phyloP scores from a whole-genome alignment of 1,139 yeast genomes.

The Meyerozyma elateridarum region DNA sequence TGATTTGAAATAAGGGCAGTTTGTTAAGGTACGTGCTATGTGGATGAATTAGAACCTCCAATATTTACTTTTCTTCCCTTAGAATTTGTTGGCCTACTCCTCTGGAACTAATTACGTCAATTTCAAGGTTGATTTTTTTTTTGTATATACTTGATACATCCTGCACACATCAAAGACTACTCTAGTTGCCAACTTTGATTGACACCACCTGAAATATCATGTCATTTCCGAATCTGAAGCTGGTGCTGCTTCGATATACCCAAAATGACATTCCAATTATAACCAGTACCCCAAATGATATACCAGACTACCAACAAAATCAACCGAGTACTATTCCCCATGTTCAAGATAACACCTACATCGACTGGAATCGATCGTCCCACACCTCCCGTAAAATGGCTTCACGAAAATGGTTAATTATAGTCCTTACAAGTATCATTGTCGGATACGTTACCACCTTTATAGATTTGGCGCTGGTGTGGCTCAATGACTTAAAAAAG shows the following conservation, averaged over 20 bases:
- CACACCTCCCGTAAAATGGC: slow-evolving; percentile 1
- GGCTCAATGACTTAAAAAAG: slow-evolving; percentile 59
- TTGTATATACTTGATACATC: no score
- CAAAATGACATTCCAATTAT: background rate
- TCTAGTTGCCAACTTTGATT: no score
- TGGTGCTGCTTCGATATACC: slow-evolving; percentile 2
- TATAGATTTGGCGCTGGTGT: slow-evolving; percentile 56
- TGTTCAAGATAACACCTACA: slow-evolving; percentile 1
- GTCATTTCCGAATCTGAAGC: background rate
- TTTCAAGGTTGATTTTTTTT: no score
- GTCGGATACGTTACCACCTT: slow-evolving; percentile 58
- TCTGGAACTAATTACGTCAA: no score
- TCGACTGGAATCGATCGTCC: slow-evolving; percentile 3
- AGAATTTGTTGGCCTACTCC: no score
- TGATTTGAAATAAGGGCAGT: no score
- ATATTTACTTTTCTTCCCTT: no score
- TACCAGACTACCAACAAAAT: background rate
- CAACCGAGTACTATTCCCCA: background rate
- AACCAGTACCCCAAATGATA: background rate
- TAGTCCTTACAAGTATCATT: slow-evolving; percentile 18
- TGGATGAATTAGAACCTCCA: slow-evolving; percentile 1
- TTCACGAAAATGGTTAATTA: slow-evolving; percentile 2
- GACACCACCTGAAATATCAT: no score
- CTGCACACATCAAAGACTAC: no score
- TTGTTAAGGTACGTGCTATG: background rate